Conservation (phyloP, 805 yeast species). For the Teunomyces atbi region DNA sequence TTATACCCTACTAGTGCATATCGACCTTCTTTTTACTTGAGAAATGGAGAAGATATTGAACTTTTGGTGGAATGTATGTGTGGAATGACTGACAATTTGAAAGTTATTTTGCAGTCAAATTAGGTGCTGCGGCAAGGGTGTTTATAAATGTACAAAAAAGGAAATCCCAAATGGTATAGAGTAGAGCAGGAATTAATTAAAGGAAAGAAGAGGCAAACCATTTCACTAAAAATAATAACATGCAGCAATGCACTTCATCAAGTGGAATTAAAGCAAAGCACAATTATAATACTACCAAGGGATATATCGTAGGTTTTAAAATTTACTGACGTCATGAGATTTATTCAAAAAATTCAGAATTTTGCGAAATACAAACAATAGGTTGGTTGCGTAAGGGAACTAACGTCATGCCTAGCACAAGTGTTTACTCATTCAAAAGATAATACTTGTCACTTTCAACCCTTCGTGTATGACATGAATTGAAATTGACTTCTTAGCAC, state of each 20-base stretch:
- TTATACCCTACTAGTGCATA: slow-evolving; percentile 20
- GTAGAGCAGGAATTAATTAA: background rate
- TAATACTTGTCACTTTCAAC: background rate
- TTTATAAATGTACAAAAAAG: background rate
- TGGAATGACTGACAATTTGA: slow-evolving; percentile 18
- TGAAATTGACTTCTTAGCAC: background rate
- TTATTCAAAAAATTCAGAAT: background rate
- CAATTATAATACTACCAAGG: background rate
- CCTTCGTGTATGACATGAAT: background rate
- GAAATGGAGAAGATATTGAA: slow-evolving; percentile 14
- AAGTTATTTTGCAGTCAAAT: background rate
- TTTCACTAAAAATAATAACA: too few species aligned
- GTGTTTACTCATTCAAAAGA: background rate
- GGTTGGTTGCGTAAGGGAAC: too few species aligned
- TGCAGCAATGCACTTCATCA: too few species aligned
- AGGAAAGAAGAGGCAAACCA: too few species aligned
- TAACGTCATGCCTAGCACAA: too few species aligned
- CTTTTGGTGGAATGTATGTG: slow-evolving; percentile 24
- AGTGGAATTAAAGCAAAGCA: background rate
- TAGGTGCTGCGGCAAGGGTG: slow-evolving; percentile 2
- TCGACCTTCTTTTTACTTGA: slow-evolving; percentile 29
- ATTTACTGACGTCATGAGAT: background rate
- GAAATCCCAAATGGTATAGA: background rate
- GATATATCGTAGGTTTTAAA: background rate
- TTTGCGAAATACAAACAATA: background rate